Evolutionary conservation across 306 rosid genomes (phyloP), one percentile per base, ranked within the genome.

Genomic region (Fragaria vesca): DNA sequence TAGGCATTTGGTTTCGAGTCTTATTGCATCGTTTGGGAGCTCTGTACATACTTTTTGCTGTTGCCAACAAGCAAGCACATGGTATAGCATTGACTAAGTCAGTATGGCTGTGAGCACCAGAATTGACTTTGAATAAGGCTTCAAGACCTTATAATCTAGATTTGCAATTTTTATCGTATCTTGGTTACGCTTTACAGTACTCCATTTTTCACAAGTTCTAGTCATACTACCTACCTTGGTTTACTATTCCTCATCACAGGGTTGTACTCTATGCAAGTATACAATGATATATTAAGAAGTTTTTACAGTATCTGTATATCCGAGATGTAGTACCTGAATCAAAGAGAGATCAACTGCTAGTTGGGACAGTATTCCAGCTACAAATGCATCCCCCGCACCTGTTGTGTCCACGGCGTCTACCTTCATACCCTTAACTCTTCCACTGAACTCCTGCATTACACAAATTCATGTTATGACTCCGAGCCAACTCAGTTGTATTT

Each of bases 371-470:
- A 89, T 79, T 84, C 97, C 97, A 24, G 98, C 98, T 69, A 95
- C 97, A 91, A 95, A 95, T n/a, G 97, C 97, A 78, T 95, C 98
- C 76, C 98, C 98, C 57, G 98, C 98, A 75, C 97, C 98, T 55
- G 98, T 95, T 34, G 97, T 87, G 87, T 95, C 97, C 76, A 95
- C 90, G 16, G 97, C 91, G 62, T 92, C 93, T 82, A 88, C 98
- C 91, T 88, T 89, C 73, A 89, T 54, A 76, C 97, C 98, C 78
- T 79, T 71, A 46, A 88, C 97, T 86, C 91, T 92, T 26, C 98
- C 98, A 75, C 82, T 85, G 81, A 92, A 95, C 34, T 88, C 91
- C 98, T 92, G 93, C 82, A 84, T 73, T 34, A 3, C 47, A 18
- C 2, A 71, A 3, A 51, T 20, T 32, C 26, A 34, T 6, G 40